These are phyloP conservation scores for Pyrus pyrifolia DNA, from an alignment of 306 rosid genomes.

Conservation along the genomic window DNA sequence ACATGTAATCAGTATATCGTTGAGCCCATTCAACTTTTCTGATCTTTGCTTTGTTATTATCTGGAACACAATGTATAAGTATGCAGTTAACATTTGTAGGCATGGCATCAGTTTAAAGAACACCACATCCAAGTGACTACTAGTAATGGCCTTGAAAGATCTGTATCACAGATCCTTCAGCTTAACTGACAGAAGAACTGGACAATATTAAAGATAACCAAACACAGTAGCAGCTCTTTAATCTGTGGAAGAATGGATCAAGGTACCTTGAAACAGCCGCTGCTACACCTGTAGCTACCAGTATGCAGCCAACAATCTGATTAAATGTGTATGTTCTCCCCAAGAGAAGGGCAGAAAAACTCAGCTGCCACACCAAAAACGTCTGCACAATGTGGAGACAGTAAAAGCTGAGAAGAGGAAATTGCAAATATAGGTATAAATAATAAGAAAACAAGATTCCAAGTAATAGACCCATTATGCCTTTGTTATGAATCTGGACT, in stretches of 20 bases:
- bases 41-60: not conserved
- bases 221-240: conserved; percentile 7
- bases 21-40: not conserved
- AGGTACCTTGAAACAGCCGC: conserved; percentile 72
- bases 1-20: not conserved
- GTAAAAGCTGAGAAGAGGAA: conserved; percentile 4
- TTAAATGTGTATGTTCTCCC: conserved; percentile 59
- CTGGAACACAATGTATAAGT: not conserved
- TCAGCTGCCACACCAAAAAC: conserved; percentile 88
- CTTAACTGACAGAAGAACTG: not conserved
- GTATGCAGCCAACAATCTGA: conserved; percentile 74
- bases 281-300: conserved; percentile 66
- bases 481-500: not conserved
- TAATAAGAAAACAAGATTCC: no score
- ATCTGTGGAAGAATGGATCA: conserved; percentile 18
- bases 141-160: not conserved
- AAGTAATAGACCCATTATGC: not conserved
- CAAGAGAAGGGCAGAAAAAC: conserved; percentile 51
- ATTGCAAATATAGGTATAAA: not conserved
- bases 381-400: conserved; percentile 48
- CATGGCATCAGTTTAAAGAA: not conserved
- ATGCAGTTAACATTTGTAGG: not conserved
- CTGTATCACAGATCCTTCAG: not conserved
- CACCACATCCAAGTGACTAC: not conserved
- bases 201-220: not conserved